These are phyloP conservation scores for Hypoxylon crocopeplum DNA, from an alignment of 495 filamentous ascomycete species.

Conservation along the genomic window DNA sequence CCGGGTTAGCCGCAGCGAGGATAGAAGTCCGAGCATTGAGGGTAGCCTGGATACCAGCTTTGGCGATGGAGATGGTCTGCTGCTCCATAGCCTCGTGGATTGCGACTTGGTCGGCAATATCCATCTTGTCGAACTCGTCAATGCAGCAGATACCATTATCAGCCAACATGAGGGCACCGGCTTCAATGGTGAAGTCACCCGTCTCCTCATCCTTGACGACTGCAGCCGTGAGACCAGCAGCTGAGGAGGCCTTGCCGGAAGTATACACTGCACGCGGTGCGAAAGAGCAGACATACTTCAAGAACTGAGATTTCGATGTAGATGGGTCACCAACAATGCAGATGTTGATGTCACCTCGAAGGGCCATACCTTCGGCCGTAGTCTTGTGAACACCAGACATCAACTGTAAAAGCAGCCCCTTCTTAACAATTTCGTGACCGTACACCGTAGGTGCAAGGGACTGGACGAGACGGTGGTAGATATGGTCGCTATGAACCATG, in stretches of 20 bases:
- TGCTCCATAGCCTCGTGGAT: slow-evolving; percentile 99
- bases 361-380: slow-evolving; percentile 87
- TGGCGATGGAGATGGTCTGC: slow-evolving; percentile 99
- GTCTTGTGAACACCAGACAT: slow-evolving; percentile 92
- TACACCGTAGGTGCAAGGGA: slow-evolving; percentile 98
- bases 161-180: slow-evolving; percentile 96
- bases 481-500: slow-evolving; percentile 95
- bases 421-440: slow-evolving; percentile 97
- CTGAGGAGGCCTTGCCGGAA: slow-evolving; percentile 96
- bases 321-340: slow-evolving; percentile 98
- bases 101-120: slow-evolving; percentile 94
- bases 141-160: slow-evolving; percentile 98
- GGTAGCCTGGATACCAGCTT: slow-evolving; percentile 97
- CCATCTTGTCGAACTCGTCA: slow-evolving; percentile 99
- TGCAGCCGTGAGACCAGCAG: slow-evolving; percentile 95
- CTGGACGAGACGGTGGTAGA: slow-evolving; percentile 91
- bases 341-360: slow-evolving; percentile 97
- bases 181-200: slow-evolving; percentile 98
- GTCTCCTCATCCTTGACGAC: slow-evolving; percentile 98
- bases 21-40: slow-evolving; percentile 95
- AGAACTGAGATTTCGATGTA: slow-evolving; percentile 98
- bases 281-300: slow-evolving; percentile 97
- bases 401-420: slow-evolving; percentile 90
- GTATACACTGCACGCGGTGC: slow-evolving; percentile 97
- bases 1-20: slow-evolving; percentile 94